Base-by-base conservation (phyloP, 306 rosid species). In the Castanopsis chinensis region DNA sequence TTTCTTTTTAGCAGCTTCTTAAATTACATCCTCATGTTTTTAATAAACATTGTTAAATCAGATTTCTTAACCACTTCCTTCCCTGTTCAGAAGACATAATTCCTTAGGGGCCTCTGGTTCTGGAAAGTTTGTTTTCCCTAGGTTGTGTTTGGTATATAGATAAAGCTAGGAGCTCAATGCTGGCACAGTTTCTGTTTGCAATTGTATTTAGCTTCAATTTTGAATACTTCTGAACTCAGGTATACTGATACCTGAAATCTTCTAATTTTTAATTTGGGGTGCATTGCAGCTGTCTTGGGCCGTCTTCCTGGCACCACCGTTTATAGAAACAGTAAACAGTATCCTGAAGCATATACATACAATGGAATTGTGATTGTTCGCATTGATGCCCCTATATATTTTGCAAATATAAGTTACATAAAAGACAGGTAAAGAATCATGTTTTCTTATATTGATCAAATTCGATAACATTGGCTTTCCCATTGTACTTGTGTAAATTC, bases 261-360 rank as follows among this genome's bases (percentile, higher is more conserved):
- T 74, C 80, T 88, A 73, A 79, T 69, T 77, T 52, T 37, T 64
- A 71, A 25, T 79, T 83, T 87, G 59, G 59, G 77, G 63, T 78
- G 75, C 75, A 35, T 79, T 87, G 81, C 96, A 95, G 99, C 99
- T 88, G 96, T 95, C 83, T 89, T 95, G 89, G 97, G 99, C 74
- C 97, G 99, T 75, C 94, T 95, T 89, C 99, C 99, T 3, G 99
- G 99, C 37, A 95, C 99, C 80, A 95, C 99, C 27, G 88, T 95
- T 27, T 93, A 91, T 75, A 90, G 99, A 89, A 95, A 95, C 78
- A 78, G 87, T 65, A 89, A 84, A 69, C 98, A 95, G 81, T 95
- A 92, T 87, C 98, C 97, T 15, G 98, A 95, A 85, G 90, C 99
- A 71, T 95, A 92, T 86, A 91, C 97, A 69, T 95, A 93, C 83